Evolutionary conservation across 1,284 basidiomycete genomes (phyloP).

Genomic region (Taiwanofungus camphoratus): DNA sequence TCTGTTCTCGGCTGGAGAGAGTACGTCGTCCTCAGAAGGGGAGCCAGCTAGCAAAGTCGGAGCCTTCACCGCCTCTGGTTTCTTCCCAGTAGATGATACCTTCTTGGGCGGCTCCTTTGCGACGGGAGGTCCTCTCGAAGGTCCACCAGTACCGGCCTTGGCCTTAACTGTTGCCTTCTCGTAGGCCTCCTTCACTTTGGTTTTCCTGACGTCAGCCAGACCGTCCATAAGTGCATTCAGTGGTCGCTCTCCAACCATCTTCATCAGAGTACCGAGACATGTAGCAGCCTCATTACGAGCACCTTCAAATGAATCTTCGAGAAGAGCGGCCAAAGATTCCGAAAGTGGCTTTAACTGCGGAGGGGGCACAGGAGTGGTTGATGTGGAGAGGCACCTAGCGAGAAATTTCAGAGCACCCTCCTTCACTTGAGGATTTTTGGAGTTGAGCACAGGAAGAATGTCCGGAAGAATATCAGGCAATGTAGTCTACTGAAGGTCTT

Average conservation of each 20-base stretch:
- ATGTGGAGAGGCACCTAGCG: constrained; percentile 72
- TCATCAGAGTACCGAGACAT: constrained; percentile 90
- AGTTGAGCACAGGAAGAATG: constrained; percentile 70
- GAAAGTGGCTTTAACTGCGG: constrained; percentile 83
- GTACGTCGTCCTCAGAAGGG: constrained; percentile 25
- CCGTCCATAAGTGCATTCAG: constrained; percentile 86
- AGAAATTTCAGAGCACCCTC: constrained; percentile 91
- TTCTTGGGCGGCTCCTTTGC: constrained; percentile 44
- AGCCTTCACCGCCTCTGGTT: constrained; percentile 23
- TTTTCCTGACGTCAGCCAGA: constrained; percentile 85
- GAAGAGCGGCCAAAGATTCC: constrained; percentile 69
- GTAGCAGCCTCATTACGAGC: constrained; percentile 88
- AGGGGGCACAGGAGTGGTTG: constrained; percentile 61
- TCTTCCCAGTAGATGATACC: constrained; percentile 34
- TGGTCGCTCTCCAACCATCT: constrained; percentile 93
- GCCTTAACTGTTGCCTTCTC: constrained; percentile 86
- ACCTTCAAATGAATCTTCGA: constrained; percentile 88
- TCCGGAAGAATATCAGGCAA: constrained; percentile 85
- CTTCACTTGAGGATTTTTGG: constrained; percentile 97
- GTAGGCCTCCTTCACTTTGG: constrained; percentile 92
- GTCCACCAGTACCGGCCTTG: constrained; percentile 56
- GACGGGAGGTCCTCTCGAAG: constrained; percentile 37
- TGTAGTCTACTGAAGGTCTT: constrained; percentile 51
- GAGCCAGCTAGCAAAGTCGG: constrained; percentile 24
- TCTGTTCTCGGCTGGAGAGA: constrained; percentile 38